A percentile compares a stretch with the other conserved stretches of the same genome.
These are phyloP conservation scores for Penicillium sclerotigenum DNA, from an alignment of 2,329 filamentous ascomycete genomes.

Conservation along the genomic window DNA sequence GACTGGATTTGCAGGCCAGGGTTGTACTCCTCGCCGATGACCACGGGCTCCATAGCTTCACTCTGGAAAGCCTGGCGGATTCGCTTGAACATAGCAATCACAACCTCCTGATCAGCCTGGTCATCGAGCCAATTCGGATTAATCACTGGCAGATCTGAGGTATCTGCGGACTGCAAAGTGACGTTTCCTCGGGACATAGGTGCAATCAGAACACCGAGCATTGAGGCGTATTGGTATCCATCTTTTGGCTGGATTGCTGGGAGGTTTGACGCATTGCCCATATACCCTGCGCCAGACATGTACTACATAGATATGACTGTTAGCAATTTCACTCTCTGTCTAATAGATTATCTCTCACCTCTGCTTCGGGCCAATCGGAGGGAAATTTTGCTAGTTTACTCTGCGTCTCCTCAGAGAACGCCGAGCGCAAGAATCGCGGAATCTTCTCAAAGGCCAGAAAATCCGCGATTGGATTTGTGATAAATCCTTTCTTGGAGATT, in stretches of 20 bases:
- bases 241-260: constrained; percentile 18
- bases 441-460: constrained; percentile 36
- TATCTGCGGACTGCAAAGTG: constrained; percentile 32
- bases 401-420: constrained; percentile 18
- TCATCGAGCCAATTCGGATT: constrained; percentile 48
- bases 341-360: constrained; percentile 17
- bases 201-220: constrained; percentile 25
- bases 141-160: constrained; percentile 41
- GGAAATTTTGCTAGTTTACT: constrained; percentile 25
- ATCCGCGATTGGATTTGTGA: constrained; percentile 27
- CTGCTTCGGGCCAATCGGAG: constrained; percentile 39
- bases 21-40: constrained; percentile 37
- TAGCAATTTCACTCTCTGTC: not conserved
- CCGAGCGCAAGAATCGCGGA: constrained; percentile 19
- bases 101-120: constrained; percentile 44
- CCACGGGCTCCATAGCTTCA: constrained; percentile 28
- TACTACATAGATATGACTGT: constrained; percentile 14
- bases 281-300: constrained; percentile 25
- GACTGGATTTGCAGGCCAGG: constrained; percentile 39
- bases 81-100: constrained; percentile 44
- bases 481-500: constrained; percentile 17
- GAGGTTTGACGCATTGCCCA: constrained; percentile 25
- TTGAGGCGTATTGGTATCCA: constrained; percentile 27
- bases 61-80: constrained; percentile 38
- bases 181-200: constrained; percentile 47